A percentile compares a stretch with the other conserved stretches of the same genome.
These are phyloP conservation scores for Aspergillus sp. DNA, from an alignment of 2,329 filamentous ascomycete species.

Conservation along the genomic window DNA sequence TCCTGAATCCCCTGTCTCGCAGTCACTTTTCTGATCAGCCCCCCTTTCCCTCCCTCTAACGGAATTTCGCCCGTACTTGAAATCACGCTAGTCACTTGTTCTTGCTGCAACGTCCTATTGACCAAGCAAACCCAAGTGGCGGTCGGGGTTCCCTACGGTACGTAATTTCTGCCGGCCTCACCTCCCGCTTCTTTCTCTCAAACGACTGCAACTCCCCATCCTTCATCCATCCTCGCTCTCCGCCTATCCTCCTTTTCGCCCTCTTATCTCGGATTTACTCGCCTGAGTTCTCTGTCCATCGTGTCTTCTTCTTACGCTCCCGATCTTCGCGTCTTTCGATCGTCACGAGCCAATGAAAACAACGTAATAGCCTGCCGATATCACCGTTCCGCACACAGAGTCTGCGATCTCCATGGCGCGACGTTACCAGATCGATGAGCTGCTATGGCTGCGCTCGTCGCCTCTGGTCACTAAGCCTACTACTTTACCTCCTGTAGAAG, in stretches of 20 bases:
- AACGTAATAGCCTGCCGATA: constrained; percentile 22
- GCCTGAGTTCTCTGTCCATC: constrained; percentile 5
- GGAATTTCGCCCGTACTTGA: not conserved
- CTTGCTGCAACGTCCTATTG: not conserved
- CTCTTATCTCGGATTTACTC: not conserved
- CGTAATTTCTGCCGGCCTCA: not conserved
- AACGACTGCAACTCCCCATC: not conserved
- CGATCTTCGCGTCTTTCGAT: not conserved
- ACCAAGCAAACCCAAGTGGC: not conserved
- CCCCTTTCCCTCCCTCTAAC: not conserved
- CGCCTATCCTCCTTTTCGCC: not conserved
- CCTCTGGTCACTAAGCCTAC: constrained; percentile 80
- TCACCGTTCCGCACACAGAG: constrained; percentile 11
- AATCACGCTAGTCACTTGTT: not conserved
- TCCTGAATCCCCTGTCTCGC: not conserved
- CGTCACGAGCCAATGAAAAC: constrained; percentile 28
- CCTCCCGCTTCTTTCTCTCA: not conserved
- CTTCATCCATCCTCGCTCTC: not conserved
- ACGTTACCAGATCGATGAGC: constrained; percentile 73
- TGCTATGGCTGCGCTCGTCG: constrained; percentile 75
- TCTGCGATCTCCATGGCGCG: constrained; percentile 39
- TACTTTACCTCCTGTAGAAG: constrained; percentile 76
- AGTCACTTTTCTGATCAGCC: not conserved
- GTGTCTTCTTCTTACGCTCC: constrained; percentile 1
- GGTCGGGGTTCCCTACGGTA: not conserved